Conservation (phyloP, 2,329 filamentous ascomycete genomes). For the Pseudocercospora macadamiae region DNA sequence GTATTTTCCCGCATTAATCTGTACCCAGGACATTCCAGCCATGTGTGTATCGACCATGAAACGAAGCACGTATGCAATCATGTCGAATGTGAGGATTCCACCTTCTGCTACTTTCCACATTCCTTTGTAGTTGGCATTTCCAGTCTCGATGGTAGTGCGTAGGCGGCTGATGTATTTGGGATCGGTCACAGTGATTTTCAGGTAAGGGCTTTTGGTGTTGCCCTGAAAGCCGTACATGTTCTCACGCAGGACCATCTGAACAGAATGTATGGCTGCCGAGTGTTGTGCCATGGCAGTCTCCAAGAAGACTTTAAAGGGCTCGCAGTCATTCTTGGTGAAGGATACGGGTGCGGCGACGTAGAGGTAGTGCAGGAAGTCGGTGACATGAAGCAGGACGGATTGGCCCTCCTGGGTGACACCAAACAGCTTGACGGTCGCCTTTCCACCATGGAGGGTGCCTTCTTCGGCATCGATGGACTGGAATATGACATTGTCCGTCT, state of each 20-base stretch:
- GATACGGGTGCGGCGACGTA: conserved; percentile 85
- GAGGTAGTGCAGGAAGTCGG: conserved; percentile 93
- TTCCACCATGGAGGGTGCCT: conserved; percentile 76
- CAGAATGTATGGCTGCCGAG: conserved; percentile 74
- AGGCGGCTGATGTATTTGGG: conserved; percentile 81
- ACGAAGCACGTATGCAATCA: conserved; percentile 88
- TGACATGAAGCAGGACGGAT: conserved; percentile 93
- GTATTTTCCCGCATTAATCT: conserved; percentile 76
- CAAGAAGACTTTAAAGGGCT: conserved; percentile 76
- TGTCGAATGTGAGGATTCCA: conserved; percentile 90
- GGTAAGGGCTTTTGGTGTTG: conserved; percentile 85
- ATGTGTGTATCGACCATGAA: conserved; percentile 99
- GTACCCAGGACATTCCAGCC: conserved; percentile 96
- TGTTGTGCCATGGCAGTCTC: conserved; percentile 77
- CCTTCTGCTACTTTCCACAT: conserved; percentile 75
- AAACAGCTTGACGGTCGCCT: conserved; percentile 83
- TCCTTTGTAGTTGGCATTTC: conserved; percentile 83
- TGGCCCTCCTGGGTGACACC: conserved; percentile 86
- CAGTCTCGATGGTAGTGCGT: conserved; percentile 72
- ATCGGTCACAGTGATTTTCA: conserved; percentile 91
- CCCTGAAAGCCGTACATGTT: conserved; percentile 95
- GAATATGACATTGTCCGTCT: conserved; percentile 75
- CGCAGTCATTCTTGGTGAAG: conserved; percentile 78
- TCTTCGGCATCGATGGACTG: conserved; percentile 97
- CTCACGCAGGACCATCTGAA: conserved; percentile 80